phyloP scores from a whole-genome alignment of 352 stramenopile species.

The Achlya hypogyna region DNA sequence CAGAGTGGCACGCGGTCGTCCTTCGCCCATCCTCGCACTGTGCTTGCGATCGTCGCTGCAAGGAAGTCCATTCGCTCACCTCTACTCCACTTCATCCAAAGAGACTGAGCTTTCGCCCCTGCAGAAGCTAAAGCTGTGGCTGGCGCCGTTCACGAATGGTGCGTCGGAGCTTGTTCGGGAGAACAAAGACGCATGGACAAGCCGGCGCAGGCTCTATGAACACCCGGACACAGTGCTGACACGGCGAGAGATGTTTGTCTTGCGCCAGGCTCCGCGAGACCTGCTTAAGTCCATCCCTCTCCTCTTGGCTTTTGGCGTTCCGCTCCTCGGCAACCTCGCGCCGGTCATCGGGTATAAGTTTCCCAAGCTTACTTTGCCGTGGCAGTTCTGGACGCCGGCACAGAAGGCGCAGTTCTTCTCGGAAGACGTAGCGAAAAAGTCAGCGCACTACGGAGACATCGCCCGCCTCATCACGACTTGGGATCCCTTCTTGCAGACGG shows the following conservation, averaged over 20 bases:
- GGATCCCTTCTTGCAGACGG: constrained; percentile 1
- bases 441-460: constrained; percentile 52
- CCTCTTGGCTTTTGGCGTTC: constrained; percentile 63
- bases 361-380: constrained; percentile 72
- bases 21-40: neutral
- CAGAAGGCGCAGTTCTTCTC: constrained; percentile 78
- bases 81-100: neutral
- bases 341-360: constrained; percentile 77
- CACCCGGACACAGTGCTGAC: constrained; percentile 25
- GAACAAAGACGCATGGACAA: constrained; percentile 68
- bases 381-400: constrained; percentile 78
- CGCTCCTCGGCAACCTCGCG: constrained; percentile 57
- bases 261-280: constrained; percentile 71
- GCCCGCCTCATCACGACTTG: constrained; percentile 32
- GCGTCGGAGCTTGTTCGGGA: constrained; percentile 60
- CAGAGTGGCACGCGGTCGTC: neutral
- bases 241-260: constrained; percentile 68
- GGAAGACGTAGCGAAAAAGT: constrained; percentile 43
- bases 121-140: constrained; percentile 74
- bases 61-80: neutral
- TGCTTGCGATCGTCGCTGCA: neutral
- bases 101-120: constrained; percentile 37
- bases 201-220: constrained; percentile 9
- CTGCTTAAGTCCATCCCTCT: constrained; percentile 78
- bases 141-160: constrained; percentile 68